phyloP scores from a whole-genome alignment of 768 basidiomycete genomes.

The Dendrothele bispora region DNA sequence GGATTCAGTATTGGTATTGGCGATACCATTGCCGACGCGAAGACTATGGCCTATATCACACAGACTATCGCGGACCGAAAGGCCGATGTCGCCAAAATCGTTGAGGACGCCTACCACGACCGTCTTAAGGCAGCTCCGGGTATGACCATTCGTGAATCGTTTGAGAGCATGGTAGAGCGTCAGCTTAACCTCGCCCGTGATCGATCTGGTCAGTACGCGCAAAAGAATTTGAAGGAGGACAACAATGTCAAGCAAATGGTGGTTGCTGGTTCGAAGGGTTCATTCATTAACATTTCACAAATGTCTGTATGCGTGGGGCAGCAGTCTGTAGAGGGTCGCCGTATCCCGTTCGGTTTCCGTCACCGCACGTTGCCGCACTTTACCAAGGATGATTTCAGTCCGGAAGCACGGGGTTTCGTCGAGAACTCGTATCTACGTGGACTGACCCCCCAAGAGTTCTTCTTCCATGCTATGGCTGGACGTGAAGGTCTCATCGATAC shows the following conservation, averaged over 20 bases:
- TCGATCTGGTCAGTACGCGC: constrained; percentile 92
- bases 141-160: constrained; percentile 99
- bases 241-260: constrained; percentile 99
- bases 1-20: constrained; percentile 99
- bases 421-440: constrained; percentile 98
- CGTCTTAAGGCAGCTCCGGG: constrained; percentile 87
- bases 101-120: constrained; percentile 84
- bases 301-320: constrained; percentile 99
- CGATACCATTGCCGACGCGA: constrained; percentile 92
- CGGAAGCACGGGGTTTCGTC: constrained; percentile 96
- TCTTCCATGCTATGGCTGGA: constrained; percentile 99
- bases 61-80: constrained; percentile 82
- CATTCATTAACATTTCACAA: constrained; percentile 99
- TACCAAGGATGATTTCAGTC: constrained; percentile 97
- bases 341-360: constrained; percentile 97
- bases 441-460: constrained; percentile 96
- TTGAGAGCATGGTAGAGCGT: constrained; percentile 89
- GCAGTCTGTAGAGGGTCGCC: constrained; percentile 96
- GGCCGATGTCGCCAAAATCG: constrained; percentile 71
- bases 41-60: constrained; percentile 86
- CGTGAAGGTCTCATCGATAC: constrained; percentile 99
- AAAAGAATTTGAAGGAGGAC: constrained; percentile 96
- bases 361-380: constrained; percentile 97
- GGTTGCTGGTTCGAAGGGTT: constrained; percentile 97
- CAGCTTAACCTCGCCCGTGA: constrained; percentile 96